Evolutionary conservation across 2,329 filamentous ascomycete species (phyloP).

Genomic region (Samsoniella hepiali): DNA sequence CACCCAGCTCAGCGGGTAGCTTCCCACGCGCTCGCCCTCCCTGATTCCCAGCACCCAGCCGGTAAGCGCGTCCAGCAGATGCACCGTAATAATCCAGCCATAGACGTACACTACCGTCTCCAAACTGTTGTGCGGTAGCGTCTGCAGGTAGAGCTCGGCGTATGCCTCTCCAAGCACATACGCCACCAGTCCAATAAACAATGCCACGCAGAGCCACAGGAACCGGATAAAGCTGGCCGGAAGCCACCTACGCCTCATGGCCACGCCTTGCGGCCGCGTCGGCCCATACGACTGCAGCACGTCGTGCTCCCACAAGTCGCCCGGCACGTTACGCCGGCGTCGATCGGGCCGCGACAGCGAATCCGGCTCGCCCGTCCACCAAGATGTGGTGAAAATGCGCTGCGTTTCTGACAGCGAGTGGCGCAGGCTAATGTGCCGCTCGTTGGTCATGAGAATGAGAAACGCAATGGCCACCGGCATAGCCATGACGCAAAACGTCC

Average conservation of each 20-base stretch:
- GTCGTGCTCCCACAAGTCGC: slow-evolving; percentile 39
- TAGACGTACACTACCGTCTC: slow-evolving; percentile 69
- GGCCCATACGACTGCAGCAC: slow-evolving; percentile 27
- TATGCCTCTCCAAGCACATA: slow-evolving; percentile 68
- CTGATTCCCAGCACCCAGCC: slow-evolving; percentile 65
- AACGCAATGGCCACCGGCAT: slow-evolving; percentile 65
- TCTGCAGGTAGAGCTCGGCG: slow-evolving; percentile 65
- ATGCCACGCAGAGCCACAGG: slow-evolving; percentile 64
- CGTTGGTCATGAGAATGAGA: slow-evolving; percentile 59
- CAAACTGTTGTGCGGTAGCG: slow-evolving; percentile 62
- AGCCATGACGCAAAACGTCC: slow-evolving; percentile 69
- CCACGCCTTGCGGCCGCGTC: slow-evolving; percentile 31
- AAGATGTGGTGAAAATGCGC: slow-evolving; percentile 63
- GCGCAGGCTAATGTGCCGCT: slow-evolving; percentile 60
- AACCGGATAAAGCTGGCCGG: slow-evolving; percentile 67
- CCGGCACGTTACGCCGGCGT: slow-evolving; percentile 36
- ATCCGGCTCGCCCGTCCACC: slow-evolving; percentile 60
- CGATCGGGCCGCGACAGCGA: slow-evolving; percentile 43
- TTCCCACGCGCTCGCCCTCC: slow-evolving; percentile 64
- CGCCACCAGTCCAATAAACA: slow-evolving; percentile 60
- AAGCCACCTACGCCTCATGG: slow-evolving; percentile 53
- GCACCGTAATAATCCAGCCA: slow-evolving; percentile 65
- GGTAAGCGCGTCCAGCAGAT: slow-evolving; percentile 61
- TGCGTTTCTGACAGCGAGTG: slow-evolving; percentile 63
- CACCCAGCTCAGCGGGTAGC: slow-evolving; percentile 67